Base-by-base conservation (phyloP, 2,329 filamentous ascomycete genomes). In the Xylaria sp. region DNA sequence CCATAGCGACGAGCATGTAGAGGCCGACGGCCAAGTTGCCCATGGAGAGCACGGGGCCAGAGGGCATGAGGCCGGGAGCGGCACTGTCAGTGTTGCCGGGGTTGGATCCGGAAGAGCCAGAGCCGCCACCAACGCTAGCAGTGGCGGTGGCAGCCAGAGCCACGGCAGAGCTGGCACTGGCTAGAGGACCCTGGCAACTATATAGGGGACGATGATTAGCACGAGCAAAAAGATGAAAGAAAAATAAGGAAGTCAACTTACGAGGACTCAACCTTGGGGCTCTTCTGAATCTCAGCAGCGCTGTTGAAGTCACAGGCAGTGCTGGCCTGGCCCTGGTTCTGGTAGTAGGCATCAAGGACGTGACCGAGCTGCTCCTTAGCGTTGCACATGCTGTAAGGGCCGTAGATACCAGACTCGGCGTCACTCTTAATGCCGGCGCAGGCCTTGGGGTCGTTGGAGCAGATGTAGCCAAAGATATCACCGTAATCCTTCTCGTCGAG, bases 371-470 rank as follows among this genome's bases (percentile, higher is more conserved):
- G 79, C 73, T 87, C 77, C 65, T 79, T 80, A 63, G 81, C 66
- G 68, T 79, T 80, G 78, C 85, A 88, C 81, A 86, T 85, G 73
- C 81, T 78, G 75, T 87, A 88, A 16, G 83, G 80, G 59, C 85
- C 85, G 70, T 85, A 88, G 59, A 76, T 73, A 62, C 83, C 85
- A 37, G 75, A 76, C 61, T 78, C 79, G 30, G 76, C 76, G 69
- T 87, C 83, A 59, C 75, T 74, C 67, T 74, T 75, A 71, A 88
- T 85, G 56, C 83, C 84, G 47, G 74, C 74, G 71, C 85, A 87
- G 65, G 80, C 79, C 51, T 71, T 68, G 55, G 72, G 72, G 65
- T 79, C 73, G 52, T 76, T 72, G 58, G 79, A 80, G 72, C 71
- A 73, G 55, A 73, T 65, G 65, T 70, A 72, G 54, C 66, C 64